Evolutionary conservation across 2,329 filamentous ascomycete genomes (phyloP).

Genomic region (Fusarium pilosicola): DNA sequence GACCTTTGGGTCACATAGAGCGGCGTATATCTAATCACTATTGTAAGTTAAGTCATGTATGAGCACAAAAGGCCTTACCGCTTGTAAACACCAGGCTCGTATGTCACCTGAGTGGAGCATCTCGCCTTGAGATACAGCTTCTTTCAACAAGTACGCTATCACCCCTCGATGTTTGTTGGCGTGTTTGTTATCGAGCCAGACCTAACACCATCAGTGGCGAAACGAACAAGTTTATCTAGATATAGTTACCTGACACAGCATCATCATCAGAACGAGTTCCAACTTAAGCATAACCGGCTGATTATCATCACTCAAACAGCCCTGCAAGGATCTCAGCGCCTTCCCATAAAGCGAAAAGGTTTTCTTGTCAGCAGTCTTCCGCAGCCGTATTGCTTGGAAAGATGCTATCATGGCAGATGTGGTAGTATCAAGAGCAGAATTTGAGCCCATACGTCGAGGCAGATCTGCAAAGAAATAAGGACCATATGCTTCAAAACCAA

Average conservation of each 20-base stretch:
- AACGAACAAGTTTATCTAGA: accelerated
- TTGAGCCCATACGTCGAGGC: constrained; percentile 6
- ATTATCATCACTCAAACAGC: not conserved
- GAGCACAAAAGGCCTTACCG: not conserved
- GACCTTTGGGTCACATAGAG: constrained; percentile 4
- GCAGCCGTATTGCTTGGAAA: constrained; percentile 1
- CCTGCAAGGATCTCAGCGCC: constrained; percentile 2
- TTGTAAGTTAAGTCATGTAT: not conserved
- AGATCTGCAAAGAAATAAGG: constrained; percentile 8
- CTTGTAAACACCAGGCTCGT: constrained; percentile 14
- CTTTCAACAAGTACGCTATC: not conserved
- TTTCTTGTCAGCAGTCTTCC: not conserved
- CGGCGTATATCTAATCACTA: not conserved
- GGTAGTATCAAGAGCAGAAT: constrained; percentile 5
- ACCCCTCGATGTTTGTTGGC: constrained; percentile 12
- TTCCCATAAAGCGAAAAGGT: constrained; percentile 3
- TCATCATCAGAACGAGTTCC: constrained; percentile 18
- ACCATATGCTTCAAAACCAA: constrained; percentile 5
- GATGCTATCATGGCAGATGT: constrained; percentile 5
- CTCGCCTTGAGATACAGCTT: not conserved
- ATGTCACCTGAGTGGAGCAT: not conserved
- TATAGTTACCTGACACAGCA: constrained; percentile 16
- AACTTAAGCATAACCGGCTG: constrained; percentile 7
- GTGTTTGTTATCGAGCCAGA: constrained; percentile 25
- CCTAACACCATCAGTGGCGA: not conserved